Base-by-base conservation (phyloP, 1,284 basidiomycete genomes). In the Coniferiporia sulphurascens region DNA sequence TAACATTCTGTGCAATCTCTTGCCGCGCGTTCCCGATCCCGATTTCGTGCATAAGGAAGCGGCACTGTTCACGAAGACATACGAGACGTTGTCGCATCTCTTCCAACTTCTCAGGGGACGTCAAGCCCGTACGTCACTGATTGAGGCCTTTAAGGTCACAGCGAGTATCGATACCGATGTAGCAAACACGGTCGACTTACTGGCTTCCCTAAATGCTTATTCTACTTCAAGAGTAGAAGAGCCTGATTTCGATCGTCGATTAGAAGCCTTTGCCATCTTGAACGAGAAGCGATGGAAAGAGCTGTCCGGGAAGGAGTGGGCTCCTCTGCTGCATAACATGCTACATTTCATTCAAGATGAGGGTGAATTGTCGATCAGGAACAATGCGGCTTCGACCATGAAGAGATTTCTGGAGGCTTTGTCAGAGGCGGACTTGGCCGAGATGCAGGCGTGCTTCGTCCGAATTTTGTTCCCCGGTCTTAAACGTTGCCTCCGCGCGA, bases 281-380 rank as follows among this genome's bases (percentile, higher is more conserved):
- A 96, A 93, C 71, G 88, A 89, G 55, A 73, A 73, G 0, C 63
- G 80, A 4, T 82, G 86, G 69, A 60, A 67, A 52, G 70, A 75
- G 0, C 68, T 93, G 2, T 76, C 82, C 0, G 66, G 76, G 13
- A 70, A 71, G 0, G 83, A 93, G 52, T 99, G 96, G 97, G 73
- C 88, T 21, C 91, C 94, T 0, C 65, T 99, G 43, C 72, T 98
- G 2, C 85, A 93, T 76, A 93, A 93, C 70, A 83, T 89, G 73
- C 77, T 98, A 21, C 85, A 87, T 75, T 93, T 88, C 74, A 84
- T 98, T 54, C 91, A 94, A 69, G 95, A 99, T 69, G 83, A 90
- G 0, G 86, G 89, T 6, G 97, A 99, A 70, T 75, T 99, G 41
- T 87, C 93, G 0, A 84, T 99, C 55, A 82, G 97, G 35, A 91